A percentile compares a stretch with the other conserved stretches of the same genome.
These are phyloP conservation scores for Gynandropsis gynandra DNA, from an alignment of 345 rosid genomes.

Conservation along the genomic window DNA sequence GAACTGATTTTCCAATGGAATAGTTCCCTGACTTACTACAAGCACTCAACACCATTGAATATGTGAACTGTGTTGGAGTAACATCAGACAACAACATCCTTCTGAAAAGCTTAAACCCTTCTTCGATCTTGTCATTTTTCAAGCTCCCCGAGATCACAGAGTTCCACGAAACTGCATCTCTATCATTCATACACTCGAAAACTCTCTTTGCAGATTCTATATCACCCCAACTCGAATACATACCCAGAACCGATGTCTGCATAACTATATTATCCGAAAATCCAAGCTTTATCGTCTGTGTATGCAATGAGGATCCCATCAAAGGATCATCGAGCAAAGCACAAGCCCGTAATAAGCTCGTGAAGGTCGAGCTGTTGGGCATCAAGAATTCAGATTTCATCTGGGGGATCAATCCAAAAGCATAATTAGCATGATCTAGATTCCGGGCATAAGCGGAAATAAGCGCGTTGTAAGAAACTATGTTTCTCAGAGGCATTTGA, in stretches of 20 bases:
- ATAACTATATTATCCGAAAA: constrained; percentile 38
- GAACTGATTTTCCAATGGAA: constrained; percentile 39
- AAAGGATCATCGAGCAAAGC: constrained; percentile 39
- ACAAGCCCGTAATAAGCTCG: constrained; percentile 63
- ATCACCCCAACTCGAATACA: constrained; percentile 62
- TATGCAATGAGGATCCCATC: constrained; percentile 48
- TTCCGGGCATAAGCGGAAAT: constrained; percentile 60
- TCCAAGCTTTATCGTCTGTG: constrained; percentile 45
- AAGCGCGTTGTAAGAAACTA: constrained; percentile 58
- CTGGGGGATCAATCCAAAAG: constrained; percentile 28
- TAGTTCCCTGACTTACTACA: constrained; percentile 47
- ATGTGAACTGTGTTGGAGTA: constrained; percentile 56
- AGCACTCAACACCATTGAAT: constrained; percentile 62
- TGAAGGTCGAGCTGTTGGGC: constrained; percentile 61
- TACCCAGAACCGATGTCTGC: constrained; percentile 70
- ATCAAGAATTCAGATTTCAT: constrained; percentile 41
- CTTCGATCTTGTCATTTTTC: constrained; percentile 48
- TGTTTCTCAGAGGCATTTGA: constrained; percentile 55
- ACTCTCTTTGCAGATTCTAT: constrained; percentile 45
- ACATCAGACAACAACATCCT: constrained; percentile 47
- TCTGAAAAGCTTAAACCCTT: constrained; percentile 38
- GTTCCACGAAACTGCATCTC: constrained; percentile 76
- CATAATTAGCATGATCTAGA: constrained; percentile 22
- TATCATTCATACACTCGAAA: constrained; percentile 37
- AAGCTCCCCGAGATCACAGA: constrained; percentile 58